phyloP scores from a whole-genome alignment of 2,329 filamentous ascomycete species.

The Neofusicoccum umdonicola region DNA sequence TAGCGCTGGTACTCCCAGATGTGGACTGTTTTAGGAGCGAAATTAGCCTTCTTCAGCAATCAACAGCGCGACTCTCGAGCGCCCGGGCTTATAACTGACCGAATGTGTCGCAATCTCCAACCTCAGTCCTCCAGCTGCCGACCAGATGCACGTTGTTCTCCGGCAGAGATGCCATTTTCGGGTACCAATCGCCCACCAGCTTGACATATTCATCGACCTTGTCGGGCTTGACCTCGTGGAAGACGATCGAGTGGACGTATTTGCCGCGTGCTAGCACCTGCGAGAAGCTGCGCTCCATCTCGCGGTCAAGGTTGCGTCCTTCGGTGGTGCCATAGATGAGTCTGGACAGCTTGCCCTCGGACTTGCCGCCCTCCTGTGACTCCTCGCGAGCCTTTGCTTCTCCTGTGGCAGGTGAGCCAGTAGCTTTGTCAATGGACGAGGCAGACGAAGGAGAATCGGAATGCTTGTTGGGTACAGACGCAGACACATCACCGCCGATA shows the following conservation, averaged over 20 bases:
- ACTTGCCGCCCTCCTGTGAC: constrained; percentile 59
- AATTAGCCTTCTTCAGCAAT: constrained; percentile 20
- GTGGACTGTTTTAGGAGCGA: constrained; percentile 67
- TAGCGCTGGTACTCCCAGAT: constrained; percentile 99
- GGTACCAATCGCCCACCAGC: constrained; percentile 88
- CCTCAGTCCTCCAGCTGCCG: constrained; percentile 96
- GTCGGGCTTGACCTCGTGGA: constrained; percentile 93
- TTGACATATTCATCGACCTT: constrained; percentile 93
- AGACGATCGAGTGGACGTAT: constrained; percentile 96
- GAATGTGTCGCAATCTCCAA: constrained; percentile 96
- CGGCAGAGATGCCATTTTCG: constrained; percentile 75
- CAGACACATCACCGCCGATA: constrained; percentile 37
- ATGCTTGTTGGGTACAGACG: constrained; percentile 31
- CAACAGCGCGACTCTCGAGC: background rate
- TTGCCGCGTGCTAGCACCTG: constrained; percentile 94
- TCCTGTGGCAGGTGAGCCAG: constrained; percentile 60
- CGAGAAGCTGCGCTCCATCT: constrained; percentile 94
- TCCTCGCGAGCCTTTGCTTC: constrained; percentile 59
- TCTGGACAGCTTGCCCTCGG: constrained; percentile 69
- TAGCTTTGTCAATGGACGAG: constrained; percentile 42
- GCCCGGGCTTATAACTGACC: constrained; percentile 53
- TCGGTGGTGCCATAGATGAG: constrained; percentile 97
- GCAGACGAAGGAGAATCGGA: constrained; percentile 34
- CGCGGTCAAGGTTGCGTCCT: constrained; percentile 87
- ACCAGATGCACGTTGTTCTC: constrained; percentile 96